Evolutionary conservation across 2,329 filamentous ascomycete species (phyloP).

Genomic region (Clonostachys sp.): DNA sequence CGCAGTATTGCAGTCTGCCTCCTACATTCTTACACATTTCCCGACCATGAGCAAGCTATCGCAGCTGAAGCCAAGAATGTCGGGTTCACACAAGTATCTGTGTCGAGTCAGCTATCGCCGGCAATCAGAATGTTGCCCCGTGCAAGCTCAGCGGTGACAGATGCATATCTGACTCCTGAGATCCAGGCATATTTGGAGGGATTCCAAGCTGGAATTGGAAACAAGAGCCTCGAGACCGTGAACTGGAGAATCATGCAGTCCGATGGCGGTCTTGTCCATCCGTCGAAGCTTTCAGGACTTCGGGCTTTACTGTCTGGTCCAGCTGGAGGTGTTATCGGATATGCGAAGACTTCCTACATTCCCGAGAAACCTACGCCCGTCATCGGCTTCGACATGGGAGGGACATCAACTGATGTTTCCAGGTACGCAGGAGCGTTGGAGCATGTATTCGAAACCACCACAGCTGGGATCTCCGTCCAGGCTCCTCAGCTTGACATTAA

Average conservation of each 20-base stretch:
- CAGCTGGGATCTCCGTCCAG: conserved; percentile 73
- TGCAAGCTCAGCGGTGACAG: conserved; percentile 32
- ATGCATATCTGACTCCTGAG: conserved; percentile 35
- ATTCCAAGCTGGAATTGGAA: background rate
- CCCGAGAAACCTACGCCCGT: conserved; percentile 61
- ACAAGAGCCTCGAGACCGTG: background rate
- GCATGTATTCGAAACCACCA: conserved; percentile 66
- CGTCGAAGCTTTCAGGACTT: conserved; percentile 29
- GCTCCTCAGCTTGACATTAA: conserved; percentile 79
- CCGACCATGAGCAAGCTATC: conserved; percentile 45
- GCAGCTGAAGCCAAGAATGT: conserved; percentile 25
- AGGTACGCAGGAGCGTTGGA: conserved; percentile 49
- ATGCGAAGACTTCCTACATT: conserved; percentile 70
- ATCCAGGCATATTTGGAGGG: conserved; percentile 30
- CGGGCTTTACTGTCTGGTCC: conserved; percentile 69
- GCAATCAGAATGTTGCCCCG: conserved; percentile 39
- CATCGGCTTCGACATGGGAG: conserved; percentile 70
- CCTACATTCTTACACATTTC: conserved; percentile 70
- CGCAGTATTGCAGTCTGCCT: conserved; percentile 65
- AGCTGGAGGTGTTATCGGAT: conserved; percentile 74
- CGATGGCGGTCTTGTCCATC: conserved; percentile 7
- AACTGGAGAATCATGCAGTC: conserved; percentile 3
- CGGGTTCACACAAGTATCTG: conserved; percentile 27
- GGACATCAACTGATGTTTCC: conserved; percentile 73
- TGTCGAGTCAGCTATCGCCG: conserved; percentile 15